A percentile compares a stretch with the other conserved stretches of the same genome.
These are phyloP conservation scores for Citrus trifoliata DNA, from an alignment of 345 rosid species.

Conservation along the genomic window DNA sequence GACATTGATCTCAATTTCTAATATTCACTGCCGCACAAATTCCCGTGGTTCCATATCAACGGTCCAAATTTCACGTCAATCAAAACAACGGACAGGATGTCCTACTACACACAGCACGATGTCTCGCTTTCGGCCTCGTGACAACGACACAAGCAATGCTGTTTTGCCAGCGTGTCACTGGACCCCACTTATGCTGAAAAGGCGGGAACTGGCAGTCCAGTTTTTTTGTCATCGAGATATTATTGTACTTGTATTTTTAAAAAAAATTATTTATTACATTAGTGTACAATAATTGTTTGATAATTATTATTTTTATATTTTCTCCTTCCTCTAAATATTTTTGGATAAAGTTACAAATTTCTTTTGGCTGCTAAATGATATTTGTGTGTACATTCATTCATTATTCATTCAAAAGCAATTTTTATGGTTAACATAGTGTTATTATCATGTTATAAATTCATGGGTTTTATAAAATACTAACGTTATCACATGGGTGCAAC, in stretches of 20 bases:
- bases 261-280: neutral
- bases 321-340: neutral
- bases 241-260: neutral
- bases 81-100: slow-evolving; percentile 33
- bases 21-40: slow-evolving; percentile 23
- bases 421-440: no score
- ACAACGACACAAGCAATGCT: slow-evolving; percentile 31
- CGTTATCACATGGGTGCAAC: no score
- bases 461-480: no score
- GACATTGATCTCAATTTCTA: slow-evolving; percentile 1
- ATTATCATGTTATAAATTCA: no score
- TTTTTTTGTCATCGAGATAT: neutral
- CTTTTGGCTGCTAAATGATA: no score
- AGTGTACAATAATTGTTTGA: neutral
- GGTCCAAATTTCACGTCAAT: slow-evolving; percentile 4
- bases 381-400: no score
- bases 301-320: neutral
- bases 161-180: slow-evolving; percentile 26
- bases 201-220: slow-evolving; percentile 31
- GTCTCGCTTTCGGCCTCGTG: slow-evolving; percentile 52
- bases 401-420: no score
- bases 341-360: no score
- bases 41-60: slow-evolving; percentile 24
- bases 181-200: slow-evolving; percentile 21
- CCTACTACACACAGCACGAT: slow-evolving; percentile 34